These are phyloP conservation scores for Psilocybe cubensis DNA, from an alignment of 768 basidiomycete species.

Conservation along the genomic window DNA sequence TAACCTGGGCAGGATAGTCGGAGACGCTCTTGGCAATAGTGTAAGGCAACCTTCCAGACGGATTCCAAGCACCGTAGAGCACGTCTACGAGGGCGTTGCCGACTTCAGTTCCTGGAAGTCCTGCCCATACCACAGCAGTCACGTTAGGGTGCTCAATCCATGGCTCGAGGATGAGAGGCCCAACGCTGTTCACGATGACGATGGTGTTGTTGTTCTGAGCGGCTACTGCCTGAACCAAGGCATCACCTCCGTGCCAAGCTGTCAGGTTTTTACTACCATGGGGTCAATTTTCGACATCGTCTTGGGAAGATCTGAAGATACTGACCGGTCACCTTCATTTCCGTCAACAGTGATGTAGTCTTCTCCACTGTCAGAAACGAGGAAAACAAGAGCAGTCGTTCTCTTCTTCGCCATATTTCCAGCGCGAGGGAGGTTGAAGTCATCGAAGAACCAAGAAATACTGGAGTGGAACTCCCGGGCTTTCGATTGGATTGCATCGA, in stretches of 20 bases:
- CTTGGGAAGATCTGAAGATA: neutral
- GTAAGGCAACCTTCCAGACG: conserved; percentile 71
- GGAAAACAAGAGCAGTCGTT: conserved; percentile 78
- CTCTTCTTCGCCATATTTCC: conserved; percentile 48
- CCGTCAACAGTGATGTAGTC: conserved; percentile 80
- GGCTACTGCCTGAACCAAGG: conserved; percentile 70
- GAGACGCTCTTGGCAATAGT: conserved; percentile 65
- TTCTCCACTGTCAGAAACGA: conserved; percentile 86
- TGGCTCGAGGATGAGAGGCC: conserved; percentile 60
- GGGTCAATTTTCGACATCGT: neutral
- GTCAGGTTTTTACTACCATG: conserved; percentile 53
- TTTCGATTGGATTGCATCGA: conserved; percentile 78
- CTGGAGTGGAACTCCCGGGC: conserved; percentile 69
- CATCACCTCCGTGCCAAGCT: conserved; percentile 74
- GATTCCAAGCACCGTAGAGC: conserved; percentile 70
- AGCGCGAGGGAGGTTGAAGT: conserved; percentile 63
- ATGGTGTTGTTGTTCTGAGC: conserved; percentile 72
- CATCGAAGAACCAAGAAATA: conserved; percentile 69
- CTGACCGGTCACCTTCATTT: conserved; percentile 73
- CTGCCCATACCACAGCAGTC: conserved; percentile 73
- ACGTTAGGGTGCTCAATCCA: conserved; percentile 79
- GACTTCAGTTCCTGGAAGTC: conserved; percentile 67
- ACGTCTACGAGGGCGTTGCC: conserved; percentile 76
- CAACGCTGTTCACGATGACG: conserved; percentile 68
- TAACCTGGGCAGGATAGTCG: conserved; percentile 62